Conservation (phyloP, 176 grass and related monocot genomes). For the Saccharum spontaneum region DNA sequence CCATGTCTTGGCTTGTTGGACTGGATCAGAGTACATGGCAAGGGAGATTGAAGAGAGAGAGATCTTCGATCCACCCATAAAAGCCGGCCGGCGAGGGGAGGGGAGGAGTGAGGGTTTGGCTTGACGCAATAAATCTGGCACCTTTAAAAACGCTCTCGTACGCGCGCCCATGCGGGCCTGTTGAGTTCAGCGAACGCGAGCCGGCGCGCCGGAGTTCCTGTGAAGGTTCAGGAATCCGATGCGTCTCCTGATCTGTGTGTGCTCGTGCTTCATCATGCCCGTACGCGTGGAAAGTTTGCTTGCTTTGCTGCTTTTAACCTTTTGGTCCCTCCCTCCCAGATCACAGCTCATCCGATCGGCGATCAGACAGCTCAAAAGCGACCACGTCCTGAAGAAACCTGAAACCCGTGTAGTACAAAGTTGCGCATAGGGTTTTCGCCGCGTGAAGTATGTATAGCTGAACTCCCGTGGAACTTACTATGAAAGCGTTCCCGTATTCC, state of each 20-base stretch:
- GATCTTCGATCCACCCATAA: conserved; percentile 10
- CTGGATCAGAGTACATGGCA: neutral
- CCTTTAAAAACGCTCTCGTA: conserved; percentile 27
- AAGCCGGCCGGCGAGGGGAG: neutral
- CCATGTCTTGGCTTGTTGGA: conserved; percentile 10
- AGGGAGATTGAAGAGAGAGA: no score
- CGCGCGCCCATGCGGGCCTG: conserved; percentile 32
- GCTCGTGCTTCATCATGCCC: neutral
- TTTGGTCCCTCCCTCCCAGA: neutral
- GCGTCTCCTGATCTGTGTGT: neutral
- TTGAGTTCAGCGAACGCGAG: conserved; percentile 40
- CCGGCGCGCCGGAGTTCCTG: conserved; percentile 30
- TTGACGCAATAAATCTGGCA: conserved; percentile 36
- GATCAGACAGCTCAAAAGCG: conserved; percentile 11
- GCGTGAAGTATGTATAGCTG: no score
- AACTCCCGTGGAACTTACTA: no score
- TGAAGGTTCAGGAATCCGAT: conserved; percentile 59
- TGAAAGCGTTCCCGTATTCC: neutral
- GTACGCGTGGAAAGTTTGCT: neutral
- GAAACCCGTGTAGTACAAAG: neutral
- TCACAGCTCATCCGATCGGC: neutral
- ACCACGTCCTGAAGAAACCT: neutral
- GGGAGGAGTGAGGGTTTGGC: neutral
- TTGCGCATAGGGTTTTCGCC: no score
- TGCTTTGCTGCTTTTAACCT: neutral